Evolutionary conservation across 1,139 yeast genomes (phyloP), one percentile per base, ranked within the genome.

Genomic region (Lodderomyces parapsilosis): DNA sequence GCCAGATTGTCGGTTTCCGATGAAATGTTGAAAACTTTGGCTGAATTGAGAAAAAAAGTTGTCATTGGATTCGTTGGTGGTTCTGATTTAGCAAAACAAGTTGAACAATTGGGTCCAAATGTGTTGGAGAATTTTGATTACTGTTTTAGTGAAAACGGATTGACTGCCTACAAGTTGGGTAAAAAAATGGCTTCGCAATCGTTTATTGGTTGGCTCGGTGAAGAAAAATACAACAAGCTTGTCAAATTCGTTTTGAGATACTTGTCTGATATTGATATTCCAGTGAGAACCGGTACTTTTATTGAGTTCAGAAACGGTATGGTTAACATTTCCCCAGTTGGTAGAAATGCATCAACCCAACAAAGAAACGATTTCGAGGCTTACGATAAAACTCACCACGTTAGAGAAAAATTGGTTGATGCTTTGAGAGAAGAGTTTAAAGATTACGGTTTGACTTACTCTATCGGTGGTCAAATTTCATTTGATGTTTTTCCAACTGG

Each of bases 401-500:
- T 93, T 58, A 88, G 99, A 79, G 79, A 78, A 56, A 80, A 76
- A 51, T 76, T 93, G 78, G 98, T 93, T 52, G 72, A 71, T 43
- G 97, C 96, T 42, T 79, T 93, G 63, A 86, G 79, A 70, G 78
- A 81, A 63, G 80, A 84, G 58, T 93, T 93, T 76, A 68, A 93
- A 47, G 94, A 91, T 67, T 76, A 74, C 59, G 87, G 85, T 42
- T 80, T 93, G 65, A 91, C 98, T 54, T 94, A 86, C 79, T 93
- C 99, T 46, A 93, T 93, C 56, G 99, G 98, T 67, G 99, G 99
- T 56, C 98, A 93, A 78, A 93, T 93, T 67, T 93, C 99, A 39
- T 93, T 93, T 62, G 99, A 93, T 62, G 99, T 93, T 54, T 93
- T 93, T 91, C 99, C 99, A 73, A 87, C 96, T 52, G 99, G 99